Conservation (phyloP, 495 filamentous ascomycete species). For the Saxophila tyrrhenica region DNA sequence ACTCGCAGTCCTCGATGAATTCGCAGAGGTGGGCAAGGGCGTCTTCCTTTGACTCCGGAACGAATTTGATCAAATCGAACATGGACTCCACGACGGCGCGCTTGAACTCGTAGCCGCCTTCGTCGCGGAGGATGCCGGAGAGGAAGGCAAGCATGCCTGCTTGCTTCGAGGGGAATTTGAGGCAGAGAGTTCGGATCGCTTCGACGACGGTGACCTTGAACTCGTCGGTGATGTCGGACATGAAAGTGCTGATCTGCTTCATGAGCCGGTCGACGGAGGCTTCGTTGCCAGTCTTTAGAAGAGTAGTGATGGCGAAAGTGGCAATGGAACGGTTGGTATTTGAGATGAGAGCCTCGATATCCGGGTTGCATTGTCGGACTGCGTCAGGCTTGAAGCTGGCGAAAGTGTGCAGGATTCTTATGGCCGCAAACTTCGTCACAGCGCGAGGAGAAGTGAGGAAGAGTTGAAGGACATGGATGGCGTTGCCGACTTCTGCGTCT, state of each 20-base stretch:
- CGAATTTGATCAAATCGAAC: slow-evolving; percentile 98
- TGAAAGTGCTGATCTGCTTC: slow-evolving; percentile 94
- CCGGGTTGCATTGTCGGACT: slow-evolving; percentile 86
- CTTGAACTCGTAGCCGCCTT: slow-evolving; percentile 98
- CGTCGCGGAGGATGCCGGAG: slow-evolving; percentile 86
- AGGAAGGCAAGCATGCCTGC: slow-evolving; percentile 95
- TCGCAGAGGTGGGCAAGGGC: slow-evolving; percentile 94
- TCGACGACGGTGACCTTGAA: slow-evolving; percentile 99
- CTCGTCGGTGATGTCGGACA: slow-evolving; percentile 96
- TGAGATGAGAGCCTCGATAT: slow-evolving; percentile 91
- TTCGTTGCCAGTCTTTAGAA: slow-evolving; percentile 97
- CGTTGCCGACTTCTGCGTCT: slow-evolving; percentile 82
- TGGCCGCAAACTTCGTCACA: slow-evolving; percentile 95
- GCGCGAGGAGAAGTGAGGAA: slow-evolving; percentile 95
- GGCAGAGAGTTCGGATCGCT: slow-evolving; percentile 86
- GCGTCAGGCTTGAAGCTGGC: slow-evolving; percentile 89
- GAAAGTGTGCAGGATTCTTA: slow-evolving; percentile 92
- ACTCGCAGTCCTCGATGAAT: slow-evolving; percentile 99
- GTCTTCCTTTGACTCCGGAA: slow-evolving; percentile 95
- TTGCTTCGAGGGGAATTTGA: slow-evolving; percentile 98
- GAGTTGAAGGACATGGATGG: slow-evolving; percentile 87
- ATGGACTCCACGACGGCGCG: slow-evolving; percentile 96
- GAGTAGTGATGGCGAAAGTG: slow-evolving; percentile 93
- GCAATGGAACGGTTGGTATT: slow-evolving; percentile 96
- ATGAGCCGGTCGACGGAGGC: slow-evolving; percentile 92